These are phyloP conservation scores for Suillus fuscotomentosus DNA, from an alignment of 768 basidiomycete genomes.

Conservation along the genomic window DNA sequence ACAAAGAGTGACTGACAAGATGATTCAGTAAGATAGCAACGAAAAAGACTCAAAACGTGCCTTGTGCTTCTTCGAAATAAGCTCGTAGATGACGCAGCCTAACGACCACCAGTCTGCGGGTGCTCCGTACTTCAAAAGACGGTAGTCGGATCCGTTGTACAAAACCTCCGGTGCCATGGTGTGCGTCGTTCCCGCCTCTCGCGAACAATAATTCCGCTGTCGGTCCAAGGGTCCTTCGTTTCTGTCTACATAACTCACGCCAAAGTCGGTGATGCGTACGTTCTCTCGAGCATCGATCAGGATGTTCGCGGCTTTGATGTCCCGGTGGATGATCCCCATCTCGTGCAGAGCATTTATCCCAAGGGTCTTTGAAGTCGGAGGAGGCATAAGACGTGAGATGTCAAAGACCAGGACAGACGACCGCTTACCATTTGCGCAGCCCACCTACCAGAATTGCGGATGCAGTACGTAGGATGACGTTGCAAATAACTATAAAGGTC, in stretches of 20 bases:
- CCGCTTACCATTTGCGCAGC: conserved; percentile 36
- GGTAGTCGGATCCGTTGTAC: not conserved
- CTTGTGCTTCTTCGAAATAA: not conserved
- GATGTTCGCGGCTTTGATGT: conserved; percentile 43
- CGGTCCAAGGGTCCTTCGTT: not conserved
- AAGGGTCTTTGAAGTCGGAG: conserved; percentile 27
- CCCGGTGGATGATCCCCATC: conserved; percentile 65
- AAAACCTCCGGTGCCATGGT: not conserved
- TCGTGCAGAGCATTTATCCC: conserved; percentile 46
- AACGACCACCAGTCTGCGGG: not conserved
- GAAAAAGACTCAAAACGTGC: not conserved
- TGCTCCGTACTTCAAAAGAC: not conserved
- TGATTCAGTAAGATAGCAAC: not conserved
- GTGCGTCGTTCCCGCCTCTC: not conserved
- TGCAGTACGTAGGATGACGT: conserved; percentile 13
- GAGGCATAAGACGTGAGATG: not conserved
- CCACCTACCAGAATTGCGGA: conserved; percentile 21
- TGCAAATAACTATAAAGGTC: conserved; percentile 34
- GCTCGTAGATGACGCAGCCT: not conserved
- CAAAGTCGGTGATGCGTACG: not conserved
- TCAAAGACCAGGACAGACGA: not conserved
- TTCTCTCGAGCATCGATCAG: not conserved
- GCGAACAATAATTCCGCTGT: too few relatives aligned
- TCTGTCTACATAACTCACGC: not conserved
- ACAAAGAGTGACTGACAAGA: not conserved